These are phyloP conservation scores for Pisolithus sp. DNA, from an alignment of 768 basidiomycete genomes.

Conservation along the genomic window DNA sequence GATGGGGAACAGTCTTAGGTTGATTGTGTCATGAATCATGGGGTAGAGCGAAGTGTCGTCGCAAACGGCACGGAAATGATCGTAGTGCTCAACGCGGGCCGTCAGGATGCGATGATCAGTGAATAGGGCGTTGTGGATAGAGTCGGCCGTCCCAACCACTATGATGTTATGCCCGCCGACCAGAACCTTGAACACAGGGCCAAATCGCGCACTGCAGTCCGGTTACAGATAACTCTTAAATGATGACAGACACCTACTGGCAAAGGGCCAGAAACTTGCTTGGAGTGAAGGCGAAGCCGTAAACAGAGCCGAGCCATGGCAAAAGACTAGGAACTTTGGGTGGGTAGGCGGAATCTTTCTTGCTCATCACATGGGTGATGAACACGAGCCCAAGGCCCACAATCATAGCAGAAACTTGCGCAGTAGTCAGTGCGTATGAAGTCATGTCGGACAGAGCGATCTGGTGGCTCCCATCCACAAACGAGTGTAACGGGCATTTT, in stretches of 20 bases:
- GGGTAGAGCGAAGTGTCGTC: slow-evolving; percentile 7
- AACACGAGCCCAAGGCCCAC: neutral
- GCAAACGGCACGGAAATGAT: slow-evolving; percentile 10
- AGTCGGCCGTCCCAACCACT: slow-evolving; percentile 11
- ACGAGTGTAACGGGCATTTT: too few relatives aligned
- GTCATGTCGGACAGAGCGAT: neutral
- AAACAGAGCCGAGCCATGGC: slow-evolving; percentile 12
- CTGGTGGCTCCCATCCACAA: too few relatives aligned
- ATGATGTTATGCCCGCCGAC: slow-evolving; percentile 14
- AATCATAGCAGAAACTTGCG: neutral
- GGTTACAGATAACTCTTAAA: neutral
- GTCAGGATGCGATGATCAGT: slow-evolving; percentile 4
- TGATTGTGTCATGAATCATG: slow-evolving; percentile 12
- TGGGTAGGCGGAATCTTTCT: neutral
- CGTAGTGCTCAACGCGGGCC: slow-evolving; percentile 7
- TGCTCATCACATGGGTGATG: neutral
- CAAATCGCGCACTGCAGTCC: slow-evolving; percentile 8
- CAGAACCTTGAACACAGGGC: slow-evolving; percentile 11
- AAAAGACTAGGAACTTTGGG: slow-evolving; percentile 10
- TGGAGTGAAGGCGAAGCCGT: slow-evolving; percentile 13
- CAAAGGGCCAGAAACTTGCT: slow-evolving; percentile 12
- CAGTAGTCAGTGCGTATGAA: neutral
- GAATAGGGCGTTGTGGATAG: slow-evolving; percentile 10
- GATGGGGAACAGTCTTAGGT: slow-evolving; percentile 14
- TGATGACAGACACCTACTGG: slow-evolving; percentile 7